Evolutionary conservation across 2,329 filamentous ascomycete species (phyloP).

Genomic region (Pestalotiopsis sp.): DNA sequence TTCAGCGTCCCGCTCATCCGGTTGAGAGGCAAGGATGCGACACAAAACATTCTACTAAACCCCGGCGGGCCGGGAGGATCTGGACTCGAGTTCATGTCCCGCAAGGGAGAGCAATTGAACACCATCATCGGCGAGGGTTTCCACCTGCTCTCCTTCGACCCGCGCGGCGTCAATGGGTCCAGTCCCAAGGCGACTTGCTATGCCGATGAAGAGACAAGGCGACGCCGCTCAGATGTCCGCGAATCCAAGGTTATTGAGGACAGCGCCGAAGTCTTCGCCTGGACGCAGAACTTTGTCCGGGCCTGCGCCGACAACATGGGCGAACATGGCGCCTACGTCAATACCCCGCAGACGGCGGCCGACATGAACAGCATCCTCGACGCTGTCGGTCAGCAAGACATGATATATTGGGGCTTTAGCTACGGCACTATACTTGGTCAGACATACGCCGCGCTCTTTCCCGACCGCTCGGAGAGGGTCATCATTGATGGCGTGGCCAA

Average conservation of each 20-base stretch:
- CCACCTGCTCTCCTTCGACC: conserved; percentile 47
- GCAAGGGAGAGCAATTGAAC: conserved; percentile 36
- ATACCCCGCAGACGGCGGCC: conserved; percentile 49
- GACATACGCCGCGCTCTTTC: conserved; percentile 32
- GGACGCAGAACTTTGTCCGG: conserved; percentile 25
- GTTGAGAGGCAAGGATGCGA: conserved; percentile 45
- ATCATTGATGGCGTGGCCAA: conserved; percentile 21
- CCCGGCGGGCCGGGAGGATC: conserved; percentile 46
- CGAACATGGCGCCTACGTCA: conserved; percentile 27
- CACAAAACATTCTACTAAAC: conserved; percentile 47
- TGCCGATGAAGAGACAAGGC: conserved; percentile 16
- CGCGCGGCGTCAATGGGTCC: conserved; percentile 44
- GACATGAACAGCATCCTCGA: conserved; percentile 55
- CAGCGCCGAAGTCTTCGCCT: conserved; percentile 19
- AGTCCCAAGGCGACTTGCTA: conserved; percentile 43
- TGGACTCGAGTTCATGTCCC: conserved; percentile 37
- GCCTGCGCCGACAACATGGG: conserved; percentile 12
- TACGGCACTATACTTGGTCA: conserved; percentile 33
- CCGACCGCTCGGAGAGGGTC: conserved; percentile 23
- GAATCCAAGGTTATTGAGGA: conserved; percentile 27
- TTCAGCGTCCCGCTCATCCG: conserved; percentile 49
- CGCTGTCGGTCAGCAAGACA: conserved; percentile 46
- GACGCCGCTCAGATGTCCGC: conserved; percentile 9
- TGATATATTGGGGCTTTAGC: conserved; percentile 37
- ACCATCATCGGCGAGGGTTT: conserved; percentile 36